phyloP scores from a whole-genome alignment of 176 grass and related monocot species.

The Calamus simplicifolius region DNA sequence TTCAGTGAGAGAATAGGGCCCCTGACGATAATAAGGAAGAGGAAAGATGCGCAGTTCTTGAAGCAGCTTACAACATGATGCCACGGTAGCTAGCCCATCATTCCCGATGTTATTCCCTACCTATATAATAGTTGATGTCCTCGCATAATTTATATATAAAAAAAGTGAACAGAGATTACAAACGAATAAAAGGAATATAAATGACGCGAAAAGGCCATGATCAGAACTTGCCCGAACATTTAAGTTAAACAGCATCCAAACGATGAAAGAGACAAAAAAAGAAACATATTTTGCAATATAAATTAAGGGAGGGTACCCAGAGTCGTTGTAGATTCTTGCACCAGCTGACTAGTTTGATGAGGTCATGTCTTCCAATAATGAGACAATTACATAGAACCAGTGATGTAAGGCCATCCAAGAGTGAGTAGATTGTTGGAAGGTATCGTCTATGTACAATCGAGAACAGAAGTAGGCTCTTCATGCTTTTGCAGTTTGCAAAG shows the following conservation, averaged over 20 bases:
- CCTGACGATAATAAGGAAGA: slow-evolving; percentile 32
- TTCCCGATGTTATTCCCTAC: slow-evolving; percentile 67
- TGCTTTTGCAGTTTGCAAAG: slow-evolving; percentile 40
- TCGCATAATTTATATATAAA: no score
- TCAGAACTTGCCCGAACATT: neutral
- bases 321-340: slow-evolving; percentile 51
- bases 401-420: slow-evolving; percentile 55
- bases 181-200: neutral
- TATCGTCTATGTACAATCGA: slow-evolving; percentile 44
- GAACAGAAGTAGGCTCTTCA: slow-evolving; percentile 46
- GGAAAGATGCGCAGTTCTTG: slow-evolving; percentile 69
- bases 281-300: neutral
- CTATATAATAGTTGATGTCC: slow-evolving; percentile 14
- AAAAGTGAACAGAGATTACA: neutral
- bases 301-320: slow-evolving; percentile 29
- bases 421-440: slow-evolving; percentile 49
- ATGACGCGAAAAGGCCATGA: no score
- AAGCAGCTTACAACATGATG: slow-evolving; percentile 53
- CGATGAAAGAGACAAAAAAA: neutral
- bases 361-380: slow-evolving; percentile 31
- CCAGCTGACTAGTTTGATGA: slow-evolving; percentile 52
- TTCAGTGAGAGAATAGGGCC: slow-evolving; percentile 48
- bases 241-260: neutral
- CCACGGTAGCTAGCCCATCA: slow-evolving; percentile 44
- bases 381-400: slow-evolving; percentile 63